Conservation (phyloP, 495 filamentous ascomycete species). For the Sabuloglossum arenarium region DNA sequence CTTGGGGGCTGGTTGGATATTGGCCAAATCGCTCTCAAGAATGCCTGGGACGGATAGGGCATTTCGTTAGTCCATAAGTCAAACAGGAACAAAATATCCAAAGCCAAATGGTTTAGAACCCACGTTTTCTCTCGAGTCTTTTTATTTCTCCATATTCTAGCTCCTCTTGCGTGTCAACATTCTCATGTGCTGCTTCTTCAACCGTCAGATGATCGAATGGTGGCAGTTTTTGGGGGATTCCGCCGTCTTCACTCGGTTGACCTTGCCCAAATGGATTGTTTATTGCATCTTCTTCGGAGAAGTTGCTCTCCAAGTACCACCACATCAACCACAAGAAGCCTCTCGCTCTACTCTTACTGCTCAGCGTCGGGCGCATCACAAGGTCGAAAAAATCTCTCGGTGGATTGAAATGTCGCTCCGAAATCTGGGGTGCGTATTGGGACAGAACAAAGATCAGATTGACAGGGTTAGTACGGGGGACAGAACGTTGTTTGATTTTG, state of each 20-base stretch:
- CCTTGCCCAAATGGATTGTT: slow-evolving; percentile 84
- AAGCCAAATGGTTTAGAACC: slow-evolving; percentile 5
- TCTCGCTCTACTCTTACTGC: slow-evolving; percentile 61
- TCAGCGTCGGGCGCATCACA: slow-evolving; percentile 71
- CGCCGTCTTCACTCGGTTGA: slow-evolving; percentile 36
- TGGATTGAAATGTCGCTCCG: slow-evolving; percentile 76
- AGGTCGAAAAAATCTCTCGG: slow-evolving; percentile 87
- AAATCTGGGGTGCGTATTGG: slow-evolving; percentile 75
- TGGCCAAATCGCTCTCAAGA: not conserved
- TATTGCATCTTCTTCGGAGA: slow-evolving; percentile 56
- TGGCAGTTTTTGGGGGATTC: slow-evolving; percentile 61
- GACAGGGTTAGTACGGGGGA: slow-evolving; percentile 88
- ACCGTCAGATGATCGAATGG: slow-evolving; percentile 52
- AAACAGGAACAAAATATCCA: not conserved
- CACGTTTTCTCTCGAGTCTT: slow-evolving; percentile 60
- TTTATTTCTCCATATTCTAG: slow-evolving; percentile 71
- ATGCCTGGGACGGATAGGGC: slow-evolving; percentile 1
- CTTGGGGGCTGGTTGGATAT: not conserved
- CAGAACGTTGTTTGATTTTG: slow-evolving; percentile 41
- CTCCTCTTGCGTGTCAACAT: slow-evolving; percentile 77
- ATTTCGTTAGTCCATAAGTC: not conserved
- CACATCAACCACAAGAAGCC: slow-evolving; percentile 98
- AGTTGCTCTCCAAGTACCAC: slow-evolving; percentile 97
- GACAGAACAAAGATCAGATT: slow-evolving; percentile 92
- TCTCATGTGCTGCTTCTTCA: slow-evolving; percentile 62